These are phyloP conservation scores for Przewalskia tangutica DNA, from an alignment of 257 asterid species.

Conservation along the genomic window DNA sequence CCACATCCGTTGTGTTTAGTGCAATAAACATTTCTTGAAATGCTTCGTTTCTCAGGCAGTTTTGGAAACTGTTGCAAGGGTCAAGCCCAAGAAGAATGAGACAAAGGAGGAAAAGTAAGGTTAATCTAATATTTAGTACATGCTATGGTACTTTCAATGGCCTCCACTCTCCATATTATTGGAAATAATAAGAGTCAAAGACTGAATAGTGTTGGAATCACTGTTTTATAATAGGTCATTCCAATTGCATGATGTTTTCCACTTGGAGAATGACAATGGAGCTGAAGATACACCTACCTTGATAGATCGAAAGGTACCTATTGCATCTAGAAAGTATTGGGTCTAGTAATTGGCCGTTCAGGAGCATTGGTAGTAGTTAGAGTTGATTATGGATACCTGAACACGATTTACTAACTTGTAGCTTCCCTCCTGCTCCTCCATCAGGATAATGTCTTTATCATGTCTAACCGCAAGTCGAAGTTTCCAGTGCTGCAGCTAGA, in stretches of 20 bases:
- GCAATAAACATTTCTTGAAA: slow-evolving; percentile 1
- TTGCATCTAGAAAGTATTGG: background rate
- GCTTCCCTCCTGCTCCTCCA: background rate
- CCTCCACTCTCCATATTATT: background rate
- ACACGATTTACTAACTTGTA: background rate
- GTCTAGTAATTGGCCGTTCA: background rate
- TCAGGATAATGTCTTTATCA: slow-evolving; percentile 73
- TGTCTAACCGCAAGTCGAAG: slow-evolving; percentile 72
- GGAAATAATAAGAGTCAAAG: background rate
- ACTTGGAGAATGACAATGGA: slow-evolving; percentile 50
- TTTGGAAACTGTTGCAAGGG: slow-evolving; percentile 82
- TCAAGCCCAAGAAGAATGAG: slow-evolving; percentile 76
- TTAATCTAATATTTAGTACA: slow-evolving; percentile 5
- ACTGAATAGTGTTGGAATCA: slow-evolving; percentile 11
- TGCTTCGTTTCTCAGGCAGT: slow-evolving; percentile 53
- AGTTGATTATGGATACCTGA: slow-evolving; percentile 7
- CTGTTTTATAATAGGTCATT: slow-evolving; percentile 39
- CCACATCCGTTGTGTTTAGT: background rate
- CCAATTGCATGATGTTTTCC: slow-evolving; percentile 68
- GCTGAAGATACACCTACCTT: slow-evolving; percentile 72
- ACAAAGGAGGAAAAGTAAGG: slow-evolving; percentile 68
- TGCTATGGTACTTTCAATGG: background rate
- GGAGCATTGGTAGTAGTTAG: background rate
- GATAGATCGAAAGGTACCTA: slow-evolving; percentile 58
- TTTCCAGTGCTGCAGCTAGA: slow-evolving; percentile 72